phyloP scores from a whole-genome alignment of 2,329 filamentous ascomycete genomes.

The Pseudogymnoascus destructans region DNA sequence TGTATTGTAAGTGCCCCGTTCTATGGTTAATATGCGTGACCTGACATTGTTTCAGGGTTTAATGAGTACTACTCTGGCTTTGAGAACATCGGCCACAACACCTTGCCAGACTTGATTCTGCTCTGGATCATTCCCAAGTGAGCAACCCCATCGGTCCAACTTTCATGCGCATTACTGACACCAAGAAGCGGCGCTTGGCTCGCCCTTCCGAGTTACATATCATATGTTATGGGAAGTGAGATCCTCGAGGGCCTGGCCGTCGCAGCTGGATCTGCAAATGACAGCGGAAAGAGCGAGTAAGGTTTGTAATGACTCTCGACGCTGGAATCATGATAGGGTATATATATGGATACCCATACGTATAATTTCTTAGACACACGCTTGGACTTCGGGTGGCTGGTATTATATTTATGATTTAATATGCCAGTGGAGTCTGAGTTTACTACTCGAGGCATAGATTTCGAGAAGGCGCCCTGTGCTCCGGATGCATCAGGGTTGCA shows the following conservation, averaged over 20 bases:
- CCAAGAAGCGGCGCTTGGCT: constrained; percentile 48
- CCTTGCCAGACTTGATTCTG: constrained; percentile 36
- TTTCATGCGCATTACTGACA: constrained; percentile 15
- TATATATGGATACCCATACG: not conserved
- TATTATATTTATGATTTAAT: constrained; percentile 3
- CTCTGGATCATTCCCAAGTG: constrained; percentile 57
- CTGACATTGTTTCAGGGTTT: constrained; percentile 32
- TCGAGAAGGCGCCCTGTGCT: not conserved
- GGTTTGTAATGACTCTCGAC: not conserved
- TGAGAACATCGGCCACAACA: constrained; percentile 49
- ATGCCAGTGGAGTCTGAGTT: not conserved
- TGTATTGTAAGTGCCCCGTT: constrained; percentile 44
- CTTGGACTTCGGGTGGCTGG: not conserved
- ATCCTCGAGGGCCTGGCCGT: constrained; percentile 45
- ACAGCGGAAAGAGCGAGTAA: not conserved
- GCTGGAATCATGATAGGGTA: not conserved
- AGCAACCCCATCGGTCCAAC: constrained; percentile 22
- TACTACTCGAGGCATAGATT: not conserved
- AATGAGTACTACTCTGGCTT: constrained; percentile 50
- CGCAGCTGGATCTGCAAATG: constrained; percentile 24
- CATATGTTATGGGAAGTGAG: constrained; percentile 45
- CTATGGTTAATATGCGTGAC: not conserved
- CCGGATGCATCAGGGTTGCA: not conserved
- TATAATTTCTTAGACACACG: not conserved
- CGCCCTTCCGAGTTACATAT: constrained; percentile 48